Conservation (phyloP, 2,329 filamentous ascomycete species). For the Xylaria sp. region DNA sequence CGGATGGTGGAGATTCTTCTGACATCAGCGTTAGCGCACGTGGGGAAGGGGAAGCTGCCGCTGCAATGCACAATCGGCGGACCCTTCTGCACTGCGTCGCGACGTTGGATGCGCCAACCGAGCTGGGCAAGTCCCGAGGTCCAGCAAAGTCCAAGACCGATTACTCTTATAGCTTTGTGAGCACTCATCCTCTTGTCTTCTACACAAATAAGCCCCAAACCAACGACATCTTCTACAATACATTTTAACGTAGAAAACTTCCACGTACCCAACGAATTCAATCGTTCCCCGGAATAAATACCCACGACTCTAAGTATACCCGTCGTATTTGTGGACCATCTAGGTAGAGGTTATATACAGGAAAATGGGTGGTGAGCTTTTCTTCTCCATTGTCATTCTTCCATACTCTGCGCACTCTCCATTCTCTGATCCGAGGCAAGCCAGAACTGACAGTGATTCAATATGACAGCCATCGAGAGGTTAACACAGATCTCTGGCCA, state of each 20-base stretch:
- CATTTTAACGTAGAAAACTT: slow-evolving; percentile 4
- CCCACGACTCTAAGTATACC: slow-evolving; percentile 23
- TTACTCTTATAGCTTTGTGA: slow-evolving; percentile 20
- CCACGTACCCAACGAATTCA: not conserved
- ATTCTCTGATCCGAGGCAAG: not conserved
- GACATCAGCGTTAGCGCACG: slow-evolving; percentile 40
- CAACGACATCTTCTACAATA: not conserved
- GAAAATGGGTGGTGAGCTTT: slow-evolving; percentile 47
- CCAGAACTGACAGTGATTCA: slow-evolving; percentile 23
- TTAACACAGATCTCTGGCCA: slow-evolving; percentile 70
- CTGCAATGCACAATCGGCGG: slow-evolving; percentile 16
- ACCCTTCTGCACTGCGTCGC: slow-evolving; percentile 7
- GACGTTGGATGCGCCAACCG: slow-evolving; percentile 18
- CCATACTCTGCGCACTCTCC: not conserved
- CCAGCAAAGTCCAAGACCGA: slow-evolving; percentile 17
- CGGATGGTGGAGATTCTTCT: slow-evolving; percentile 31
- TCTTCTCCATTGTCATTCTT: slow-evolving; percentile 17
- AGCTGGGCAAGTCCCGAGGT: slow-evolving; percentile 38
- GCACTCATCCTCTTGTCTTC: slow-evolving; percentile 8
- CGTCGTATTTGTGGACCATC: slow-evolving; percentile 28
- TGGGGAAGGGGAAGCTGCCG: slow-evolving; percentile 14
- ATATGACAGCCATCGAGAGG: slow-evolving; percentile 62
- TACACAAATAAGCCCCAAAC: slow-evolving; percentile 6
- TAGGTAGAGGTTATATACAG: slow-evolving; percentile 22
- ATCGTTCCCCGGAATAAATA: slow-evolving; percentile 16